phyloP scores from a whole-genome alignment of 176 grass and related monocot species.

The Poa annua region DNA sequence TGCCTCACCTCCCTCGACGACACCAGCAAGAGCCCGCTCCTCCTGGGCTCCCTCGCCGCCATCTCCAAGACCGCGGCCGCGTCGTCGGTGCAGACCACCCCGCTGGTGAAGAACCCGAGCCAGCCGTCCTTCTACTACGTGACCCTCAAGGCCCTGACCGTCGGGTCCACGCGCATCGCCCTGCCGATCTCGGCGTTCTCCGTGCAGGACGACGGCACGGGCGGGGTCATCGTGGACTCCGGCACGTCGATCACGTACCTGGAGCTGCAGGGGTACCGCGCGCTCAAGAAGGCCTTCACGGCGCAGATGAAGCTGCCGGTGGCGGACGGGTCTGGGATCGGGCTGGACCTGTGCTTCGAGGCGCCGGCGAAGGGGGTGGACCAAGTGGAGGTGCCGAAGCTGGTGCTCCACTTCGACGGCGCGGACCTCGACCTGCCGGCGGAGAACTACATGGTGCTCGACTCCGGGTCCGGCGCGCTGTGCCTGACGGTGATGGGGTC shows the following conservation, averaged over 20 bases:
- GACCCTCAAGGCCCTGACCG: conserved; percentile 49
- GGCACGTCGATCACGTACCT: conserved; percentile 82
- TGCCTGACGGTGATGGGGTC: conserved; percentile 70
- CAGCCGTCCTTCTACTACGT: conserved; percentile 78
- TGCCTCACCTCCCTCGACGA: conserved; percentile 80
- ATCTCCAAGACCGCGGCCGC: conserved; percentile 31
- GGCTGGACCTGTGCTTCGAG: conserved; percentile 73
- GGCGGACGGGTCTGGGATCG: conserved; percentile 46
- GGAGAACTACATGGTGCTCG: conserved; percentile 75
- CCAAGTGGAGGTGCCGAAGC: conserved; percentile 62
- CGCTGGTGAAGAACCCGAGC: conserved; percentile 64
- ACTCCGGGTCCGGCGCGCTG: conserved; percentile 47
- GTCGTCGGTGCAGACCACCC: conserved; percentile 56
- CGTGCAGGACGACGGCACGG: conserved; percentile 53
- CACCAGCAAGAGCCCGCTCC: conserved; percentile 56
- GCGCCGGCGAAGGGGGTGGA: conserved; percentile 36
- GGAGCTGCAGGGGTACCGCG: conserved; percentile 49
- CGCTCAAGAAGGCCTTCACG: conserved; percentile 50
- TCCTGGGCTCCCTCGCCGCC: conserved; percentile 49
- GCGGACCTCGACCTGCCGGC: conserved; percentile 66
- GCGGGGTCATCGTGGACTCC: conserved; percentile 78
- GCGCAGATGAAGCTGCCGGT: conserved; percentile 61
- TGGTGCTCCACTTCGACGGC: conserved; percentile 76
- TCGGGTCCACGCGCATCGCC: conserved; percentile 46
- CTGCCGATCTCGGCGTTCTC: conserved; percentile 55